Conservation (phyloP, 345 rosid genomes). For the Eutrema yunnanense region DNA sequence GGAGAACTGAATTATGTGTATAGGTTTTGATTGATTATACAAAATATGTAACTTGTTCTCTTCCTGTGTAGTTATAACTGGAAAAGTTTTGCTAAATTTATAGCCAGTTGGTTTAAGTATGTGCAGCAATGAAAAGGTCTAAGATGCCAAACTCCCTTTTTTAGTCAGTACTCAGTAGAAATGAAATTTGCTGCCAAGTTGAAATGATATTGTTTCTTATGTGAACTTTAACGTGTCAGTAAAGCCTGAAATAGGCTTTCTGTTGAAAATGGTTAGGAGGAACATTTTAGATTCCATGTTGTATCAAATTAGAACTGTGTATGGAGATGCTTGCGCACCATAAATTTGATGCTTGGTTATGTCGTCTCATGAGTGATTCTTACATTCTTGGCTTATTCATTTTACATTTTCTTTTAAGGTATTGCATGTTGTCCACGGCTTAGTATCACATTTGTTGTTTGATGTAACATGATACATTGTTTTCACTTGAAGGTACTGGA, state of each 20-base stretch:
- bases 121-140: conserved; percentile 2
- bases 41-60: neutral
- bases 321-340: neutral
- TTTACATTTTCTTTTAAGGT: neutral
- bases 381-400: neutral
- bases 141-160: neutral
- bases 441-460: neutral
- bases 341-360: neutral
- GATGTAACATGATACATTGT: conserved; percentile 7
- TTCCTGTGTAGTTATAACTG: neutral
- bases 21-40: neutral
- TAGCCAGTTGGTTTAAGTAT: neutral
- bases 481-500: conserved; percentile 75
- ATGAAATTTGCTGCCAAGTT: neutral
- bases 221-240: neutral
- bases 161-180: neutral
- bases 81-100: neutral
- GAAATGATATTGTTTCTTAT: neutral
- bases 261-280: conserved; percentile 9
- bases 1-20: neutral
- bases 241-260: neutral
- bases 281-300: neutral
- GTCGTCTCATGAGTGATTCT: neutral
- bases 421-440: neutral
- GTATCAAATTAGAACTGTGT: neutral